phyloP scores from a whole-genome alignment of 345 rosid genomes.

The Populus euphratica region DNA sequence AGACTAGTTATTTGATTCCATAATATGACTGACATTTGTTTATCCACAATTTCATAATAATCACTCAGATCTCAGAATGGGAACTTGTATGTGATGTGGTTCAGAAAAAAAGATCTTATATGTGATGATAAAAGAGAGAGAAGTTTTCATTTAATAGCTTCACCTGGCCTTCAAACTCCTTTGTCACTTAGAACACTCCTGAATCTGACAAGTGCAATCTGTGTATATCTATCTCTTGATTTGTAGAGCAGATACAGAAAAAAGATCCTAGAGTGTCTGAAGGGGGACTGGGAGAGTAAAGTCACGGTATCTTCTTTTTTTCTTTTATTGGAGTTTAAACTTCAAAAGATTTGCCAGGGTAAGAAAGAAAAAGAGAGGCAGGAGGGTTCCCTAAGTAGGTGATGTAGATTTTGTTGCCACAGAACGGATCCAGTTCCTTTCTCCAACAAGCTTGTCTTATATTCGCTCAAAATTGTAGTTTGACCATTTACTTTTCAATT shows the following conservation, averaged over 20 bases:
- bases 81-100: not conserved
- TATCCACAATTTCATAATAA: not conserved
- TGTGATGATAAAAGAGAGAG: not conserved
- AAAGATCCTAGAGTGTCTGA: too few species aligned
- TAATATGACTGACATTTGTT: not conserved
- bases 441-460: not conserved
- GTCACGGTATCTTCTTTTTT: too few species aligned
- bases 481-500: not conserved
- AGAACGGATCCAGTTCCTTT: not conserved
- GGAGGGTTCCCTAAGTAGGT: not conserved
- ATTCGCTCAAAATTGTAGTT: not conserved
- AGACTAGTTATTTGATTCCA: not conserved
- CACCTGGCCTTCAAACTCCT: not conserved
- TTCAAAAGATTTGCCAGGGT: too few species aligned
- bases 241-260: too few species aligned
- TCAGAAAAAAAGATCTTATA: not conserved
- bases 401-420: not conserved
- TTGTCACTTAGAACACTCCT: not conserved
- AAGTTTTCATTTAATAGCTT: not conserved
- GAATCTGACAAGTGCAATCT: too few species aligned
- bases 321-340: too few species aligned
- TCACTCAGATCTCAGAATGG: not conserved
- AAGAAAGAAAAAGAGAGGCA: not conserved
- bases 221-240: too few species aligned
- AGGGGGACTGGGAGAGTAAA: too few species aligned